These are phyloP conservation scores for Gentiana straminea DNA, from an alignment of 257 asterid species.

Conservation along the genomic window DNA sequence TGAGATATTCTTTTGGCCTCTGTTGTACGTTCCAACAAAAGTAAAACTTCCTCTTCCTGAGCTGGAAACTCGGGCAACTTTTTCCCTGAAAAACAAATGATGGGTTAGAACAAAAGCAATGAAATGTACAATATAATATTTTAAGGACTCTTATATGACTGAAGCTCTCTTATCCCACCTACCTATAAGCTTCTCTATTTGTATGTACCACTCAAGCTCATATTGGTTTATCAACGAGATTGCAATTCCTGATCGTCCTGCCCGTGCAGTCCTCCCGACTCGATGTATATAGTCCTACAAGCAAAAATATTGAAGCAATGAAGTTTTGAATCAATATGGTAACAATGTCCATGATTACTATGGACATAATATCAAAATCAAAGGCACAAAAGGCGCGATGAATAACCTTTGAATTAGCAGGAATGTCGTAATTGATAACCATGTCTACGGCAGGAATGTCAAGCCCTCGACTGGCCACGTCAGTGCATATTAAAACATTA, in stretches of 20 bases:
- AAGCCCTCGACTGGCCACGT: conserved; percentile 94
- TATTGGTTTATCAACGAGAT: conserved; percentile 75
- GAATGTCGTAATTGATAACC: conserved; percentile 89
- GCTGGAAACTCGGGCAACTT: conserved; percentile 64
- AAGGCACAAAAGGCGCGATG: background rate
- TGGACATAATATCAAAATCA: background rate
- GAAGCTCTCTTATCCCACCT: conserved; percentile 7
- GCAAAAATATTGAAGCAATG: background rate
- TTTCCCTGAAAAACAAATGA: conserved; percentile 40
- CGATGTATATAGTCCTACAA: conserved; percentile 88
- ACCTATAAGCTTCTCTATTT: conserved; percentile 81
- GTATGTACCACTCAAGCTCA: conserved; percentile 80
- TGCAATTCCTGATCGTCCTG: conserved; percentile 92
- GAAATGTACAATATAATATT: background rate
- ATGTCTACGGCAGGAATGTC: conserved; percentile 88
- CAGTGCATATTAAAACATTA: conserved; percentile 79
- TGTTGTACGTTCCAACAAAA: conserved; percentile 50
- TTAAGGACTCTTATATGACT: too few species aligned
- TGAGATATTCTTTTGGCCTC: conserved; percentile 80
- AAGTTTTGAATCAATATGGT: too few species aligned
- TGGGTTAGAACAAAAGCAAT: too few species aligned
- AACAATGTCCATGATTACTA: background rate
- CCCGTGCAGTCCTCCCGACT: conserved; percentile 99
- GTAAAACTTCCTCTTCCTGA: conserved; percentile 67
- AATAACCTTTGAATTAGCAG: conserved; percentile 78